Percentiles rank a stretch among this genome's conserved stretches.
These are phyloP conservation scores for Cercospora sesami DNA, from an alignment of 2,329 filamentous ascomycete species.

Conservation along the genomic window DNA sequence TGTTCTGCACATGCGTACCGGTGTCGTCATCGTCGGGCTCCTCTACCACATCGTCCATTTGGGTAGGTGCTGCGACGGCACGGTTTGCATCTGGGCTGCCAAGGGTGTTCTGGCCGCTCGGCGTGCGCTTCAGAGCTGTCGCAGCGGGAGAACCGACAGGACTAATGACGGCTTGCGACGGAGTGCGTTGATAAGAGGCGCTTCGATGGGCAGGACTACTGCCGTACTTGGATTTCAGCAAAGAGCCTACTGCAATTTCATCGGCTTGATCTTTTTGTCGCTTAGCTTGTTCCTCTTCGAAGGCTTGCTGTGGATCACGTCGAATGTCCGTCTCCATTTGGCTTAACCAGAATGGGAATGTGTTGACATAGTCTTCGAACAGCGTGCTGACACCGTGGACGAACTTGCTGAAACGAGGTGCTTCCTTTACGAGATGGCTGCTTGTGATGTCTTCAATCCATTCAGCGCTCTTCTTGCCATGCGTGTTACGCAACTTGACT, in stretches of 20 bases:
- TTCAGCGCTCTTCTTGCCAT: slow-evolving; percentile 66
- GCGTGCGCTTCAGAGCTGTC: slow-evolving; percentile 15
- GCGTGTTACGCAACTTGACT: slow-evolving; percentile 68
- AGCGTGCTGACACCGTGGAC: slow-evolving; percentile 88
- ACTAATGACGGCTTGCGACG: slow-evolving; percentile 66
- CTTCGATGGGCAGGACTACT: slow-evolving; percentile 37
- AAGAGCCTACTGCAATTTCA: slow-evolving; percentile 83
- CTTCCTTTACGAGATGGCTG: slow-evolving; percentile 87
- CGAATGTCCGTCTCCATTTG: slow-evolving; percentile 92
- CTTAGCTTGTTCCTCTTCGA: slow-evolving; percentile 85
- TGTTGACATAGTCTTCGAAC: slow-evolving; percentile 94
- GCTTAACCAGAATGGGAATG: slow-evolving; percentile 91
- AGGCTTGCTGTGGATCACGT: slow-evolving; percentile 85
- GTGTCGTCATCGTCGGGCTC: slow-evolving; percentile 53
- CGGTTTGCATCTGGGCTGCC: slow-evolving; percentile 23
- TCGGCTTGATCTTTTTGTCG: slow-evolving; percentile 80
- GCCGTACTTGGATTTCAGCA: slow-evolving; percentile 60
- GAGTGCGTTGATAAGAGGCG: slow-evolving; percentile 27
- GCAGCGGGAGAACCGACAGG: slow-evolving; percentile 62
- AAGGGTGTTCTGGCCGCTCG: slow-evolving; percentile 14
- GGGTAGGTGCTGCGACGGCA: slow-evolving; percentile 28
- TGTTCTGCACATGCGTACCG: slow-evolving; percentile 36
- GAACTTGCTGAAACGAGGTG: slow-evolving; percentile 93
- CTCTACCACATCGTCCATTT: slow-evolving; percentile 43
- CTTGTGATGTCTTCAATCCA: slow-evolving; percentile 92